phyloP scores from a whole-genome alignment of 2,329 filamentous ascomycete species.

The Ophiostoma angusticollis region DNA sequence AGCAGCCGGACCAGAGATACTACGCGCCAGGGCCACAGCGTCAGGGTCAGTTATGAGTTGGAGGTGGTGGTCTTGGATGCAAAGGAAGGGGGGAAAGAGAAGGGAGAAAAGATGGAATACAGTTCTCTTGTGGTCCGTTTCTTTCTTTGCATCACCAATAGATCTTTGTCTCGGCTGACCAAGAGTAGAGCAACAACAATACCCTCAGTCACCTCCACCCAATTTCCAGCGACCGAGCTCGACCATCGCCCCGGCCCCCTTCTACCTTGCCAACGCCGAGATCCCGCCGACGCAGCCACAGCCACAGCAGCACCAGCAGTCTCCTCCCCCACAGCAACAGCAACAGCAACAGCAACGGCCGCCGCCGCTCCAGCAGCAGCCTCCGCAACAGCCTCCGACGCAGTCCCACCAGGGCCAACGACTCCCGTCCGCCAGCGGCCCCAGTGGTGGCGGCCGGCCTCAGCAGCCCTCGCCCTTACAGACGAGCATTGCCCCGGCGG shows the following conservation, averaged over 20 bases:
- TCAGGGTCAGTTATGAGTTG: constrained; percentile 12
- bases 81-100: background rate
- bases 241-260: constrained; percentile 46
- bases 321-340: constrained; percentile 1
- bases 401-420: constrained; percentile 30
- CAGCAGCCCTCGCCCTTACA: constrained; percentile 37
- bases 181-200: constrained; percentile 29
- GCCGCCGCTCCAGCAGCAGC: background rate
- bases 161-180: background rate
- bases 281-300: constrained; percentile 25
- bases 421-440: constrained; percentile 31
- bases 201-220: constrained; percentile 37
- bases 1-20: constrained; percentile 48
- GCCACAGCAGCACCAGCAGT: constrained; percentile 3
- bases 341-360: constrained; percentile 3
- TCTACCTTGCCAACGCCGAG: constrained; percentile 51
- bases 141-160: background rate
- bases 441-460: constrained; percentile 15
- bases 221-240: constrained; percentile 42
- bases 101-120: background rate
- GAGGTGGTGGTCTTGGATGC: no score
- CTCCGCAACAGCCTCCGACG: background rate
- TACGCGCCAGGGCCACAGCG: constrained; percentile 47
- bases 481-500: constrained; percentile 32
- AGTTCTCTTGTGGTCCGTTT: background rate